These are phyloP conservation scores for Tillandsia leiboldiana DNA, from an alignment of 176 grass and related monocot species.

Conservation along the genomic window DNA sequence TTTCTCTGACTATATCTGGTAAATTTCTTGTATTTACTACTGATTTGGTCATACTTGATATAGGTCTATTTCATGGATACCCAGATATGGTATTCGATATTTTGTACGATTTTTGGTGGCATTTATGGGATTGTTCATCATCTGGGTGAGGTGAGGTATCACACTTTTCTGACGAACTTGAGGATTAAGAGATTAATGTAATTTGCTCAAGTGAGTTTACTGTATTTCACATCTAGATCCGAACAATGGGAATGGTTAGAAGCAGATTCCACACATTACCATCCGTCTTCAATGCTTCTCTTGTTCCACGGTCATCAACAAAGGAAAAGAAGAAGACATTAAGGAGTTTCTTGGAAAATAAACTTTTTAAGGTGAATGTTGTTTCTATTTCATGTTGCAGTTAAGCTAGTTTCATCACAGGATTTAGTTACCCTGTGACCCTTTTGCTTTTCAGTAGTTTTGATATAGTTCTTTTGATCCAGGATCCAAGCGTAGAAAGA, in stretches of 20 bases:
- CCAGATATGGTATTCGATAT: slow-evolving; percentile 98
- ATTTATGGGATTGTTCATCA: slow-evolving; percentile 91
- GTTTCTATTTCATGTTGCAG: not conserved
- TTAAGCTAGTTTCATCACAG: not conserved
- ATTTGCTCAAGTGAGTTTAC: not conserved
- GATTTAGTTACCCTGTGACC: not conserved
- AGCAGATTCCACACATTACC: slow-evolving; percentile 77
- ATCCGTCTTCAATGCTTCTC: slow-evolving; percentile 64
- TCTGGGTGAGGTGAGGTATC: slow-evolving; percentile 79
- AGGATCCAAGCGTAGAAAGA: slow-evolving; percentile 64
- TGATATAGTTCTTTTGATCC: slow-evolving; percentile 15
- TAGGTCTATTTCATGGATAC: slow-evolving; percentile 99
- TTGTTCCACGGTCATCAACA: slow-evolving; percentile 50
- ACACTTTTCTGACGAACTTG: slow-evolving; percentile 1
- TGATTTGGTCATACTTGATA: slow-evolving; percentile 26
- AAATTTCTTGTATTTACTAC: slow-evolving; percentile 14
- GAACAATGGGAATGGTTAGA: slow-evolving; percentile 99
- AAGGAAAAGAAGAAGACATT: slow-evolving; percentile 49
- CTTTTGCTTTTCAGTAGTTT: slow-evolving; percentile 17
- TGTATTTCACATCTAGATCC: slow-evolving; percentile 48
- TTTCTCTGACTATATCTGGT: not conserved
- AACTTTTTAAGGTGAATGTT: slow-evolving; percentile 64
- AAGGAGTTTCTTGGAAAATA: slow-evolving; percentile 62
- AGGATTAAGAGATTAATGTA: slow-evolving; percentile 15
- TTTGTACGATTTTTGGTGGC: slow-evolving; percentile 94